Base-by-base conservation (phyloP, 352 stramenopile genomes). In the Phytophthora chlamydospora region DNA sequence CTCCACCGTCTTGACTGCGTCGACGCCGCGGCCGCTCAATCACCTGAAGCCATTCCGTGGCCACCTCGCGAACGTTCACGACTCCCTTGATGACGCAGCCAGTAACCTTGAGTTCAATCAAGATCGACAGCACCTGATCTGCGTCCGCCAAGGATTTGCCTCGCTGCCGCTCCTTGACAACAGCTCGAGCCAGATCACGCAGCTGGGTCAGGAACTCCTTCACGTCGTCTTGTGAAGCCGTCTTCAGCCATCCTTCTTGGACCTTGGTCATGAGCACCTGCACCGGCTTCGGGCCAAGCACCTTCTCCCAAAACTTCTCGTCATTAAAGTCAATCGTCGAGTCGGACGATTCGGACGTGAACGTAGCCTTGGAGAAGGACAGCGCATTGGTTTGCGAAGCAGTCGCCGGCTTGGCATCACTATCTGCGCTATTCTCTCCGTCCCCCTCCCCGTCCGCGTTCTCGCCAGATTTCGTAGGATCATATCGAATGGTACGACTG, bases 281-380 rank as follows among this genome's bases (percentile, higher is more conserved):
- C 6, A 93, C 88, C 41, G 77, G 82, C 52, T 97, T 95, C 13
- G 86, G 86, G 4, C 87, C 88, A 31, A 96, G 72, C 7, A 97
- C 88, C 66, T 97, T 96, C 53, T 96, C 89, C 87, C 87, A 96
- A 31, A 97, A 95, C 49, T 95, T 85, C n/a, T 94, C 88, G 47
- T 96, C 89, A 42, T 96, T 94, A 41, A 95, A 94, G 67, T 96
- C 88, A 47, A 96, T 96, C 16, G 82, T 95, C 6, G 80, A 82
- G 66, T 97, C 89, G 4, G 88, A 88, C 6, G 86, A 88, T 58
- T 96, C 88, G 4, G 89, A 81, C 11, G 87, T 96, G 54, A 96
- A 96, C 3, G 81, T 86, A 31, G 88, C 88, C 58, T 96, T 96
- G 3, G 88, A 95, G 50, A 96, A 96, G 6, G 87, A 95, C 8